Base-by-base conservation (phyloP, 768 basidiomycete species). In the Dacryopinax spathularia region DNA sequence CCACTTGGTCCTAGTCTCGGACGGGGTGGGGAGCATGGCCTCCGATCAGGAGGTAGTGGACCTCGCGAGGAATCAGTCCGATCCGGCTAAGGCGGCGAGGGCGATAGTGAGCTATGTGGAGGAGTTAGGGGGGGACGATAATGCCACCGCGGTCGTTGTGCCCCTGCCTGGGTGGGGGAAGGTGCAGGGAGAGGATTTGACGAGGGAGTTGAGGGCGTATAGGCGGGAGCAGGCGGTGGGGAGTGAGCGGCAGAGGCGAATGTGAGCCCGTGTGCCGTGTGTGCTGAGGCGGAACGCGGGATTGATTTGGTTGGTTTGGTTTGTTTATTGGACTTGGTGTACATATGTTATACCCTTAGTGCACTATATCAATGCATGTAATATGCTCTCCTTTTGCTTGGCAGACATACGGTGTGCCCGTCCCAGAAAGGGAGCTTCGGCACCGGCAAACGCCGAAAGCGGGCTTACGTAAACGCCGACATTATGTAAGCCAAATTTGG, bases 41-140 rank as follows among this genome's bases (percentile, higher is more conserved):
- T 93, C 93, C 0, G 93, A 98, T 72, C 88, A 90, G 66, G 96
- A 99, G 75, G 87, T 99, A 65, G 84, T 90, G 33, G 96, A 98
- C 73, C 83, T 99, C 43, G 87, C 86, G 5, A 80, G 93, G 60
- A 78, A 79, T 44, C 83, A 87, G 6, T 72, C 75, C 9, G 82
- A 85, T 68, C 95, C 95, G 0, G 84, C 83, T 69, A 74, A 75
- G 33, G 94, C 91, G n/a, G 94, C 95, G 2, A 80, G 87, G 33
- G 80, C 81, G 15, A 92, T 98, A 41, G 75, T 97, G 5, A 75
- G 84, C 22, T 97, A 91, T 70, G 87, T 91, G 0, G 88, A 97
- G 74, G 90, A 93, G 65, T 75, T 93, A 48, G 86, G 86, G 34
- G 87, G 88, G 33, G 87, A 89, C 66, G 96, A 99, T 72, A 99